A percentile compares a stretch with the other conserved stretches of the same genome.
Evolutionary conservation across 78 protist species (phyloP).

Genomic region (Andalucia godoyi): DNA sequence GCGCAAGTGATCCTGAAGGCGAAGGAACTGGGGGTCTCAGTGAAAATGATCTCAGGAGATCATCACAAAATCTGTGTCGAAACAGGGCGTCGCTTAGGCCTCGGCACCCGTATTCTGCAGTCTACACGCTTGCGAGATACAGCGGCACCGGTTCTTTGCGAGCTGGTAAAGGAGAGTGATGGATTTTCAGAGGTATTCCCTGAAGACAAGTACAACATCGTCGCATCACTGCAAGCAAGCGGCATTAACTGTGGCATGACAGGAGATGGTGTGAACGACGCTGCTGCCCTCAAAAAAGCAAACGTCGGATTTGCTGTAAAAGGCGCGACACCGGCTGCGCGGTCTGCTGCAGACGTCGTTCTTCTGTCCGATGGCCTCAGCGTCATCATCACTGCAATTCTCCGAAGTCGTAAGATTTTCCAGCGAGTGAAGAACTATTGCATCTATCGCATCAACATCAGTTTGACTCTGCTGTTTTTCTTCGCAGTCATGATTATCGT

Average conservation of each 20-base stretch:
- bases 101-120: constrained; percentile 44
- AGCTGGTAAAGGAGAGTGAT: constrained; percentile 51
- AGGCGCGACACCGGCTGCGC: constrained; percentile 74
- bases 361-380: constrained; percentile 64
- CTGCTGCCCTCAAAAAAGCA: constrained; percentile 86
- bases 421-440: constrained; percentile 45
- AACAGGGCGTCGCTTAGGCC: constrained; percentile 61
- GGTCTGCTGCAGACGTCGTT: constrained; percentile 79
- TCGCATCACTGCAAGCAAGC: constrained; percentile 34
- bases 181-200: constrained; percentile 81
- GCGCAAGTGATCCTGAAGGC: constrained; percentile 44
- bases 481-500: too few species aligned
- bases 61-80: constrained; percentile 73
- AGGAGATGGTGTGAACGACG: constrained; percentile 94
- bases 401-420: constrained; percentile 60
- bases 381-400: constrained; percentile 62
- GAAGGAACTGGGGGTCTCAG: constrained; percentile 53
- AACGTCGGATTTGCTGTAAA: constrained; percentile 85
- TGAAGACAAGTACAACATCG: constrained; percentile 80
- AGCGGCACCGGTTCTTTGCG: neutral
- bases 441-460: constrained; percentile 17
- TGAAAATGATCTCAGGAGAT: constrained; percentile 89
- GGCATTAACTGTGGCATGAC: too few species aligned
- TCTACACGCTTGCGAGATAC: constrained; percentile 20
- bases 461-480: constrained; percentile 9